Evolutionary conservation across 495 filamentous ascomycete species (phyloP), one percentile per base, ranked within the genome.

Genomic region (Tuber umbilicatum): DNA sequence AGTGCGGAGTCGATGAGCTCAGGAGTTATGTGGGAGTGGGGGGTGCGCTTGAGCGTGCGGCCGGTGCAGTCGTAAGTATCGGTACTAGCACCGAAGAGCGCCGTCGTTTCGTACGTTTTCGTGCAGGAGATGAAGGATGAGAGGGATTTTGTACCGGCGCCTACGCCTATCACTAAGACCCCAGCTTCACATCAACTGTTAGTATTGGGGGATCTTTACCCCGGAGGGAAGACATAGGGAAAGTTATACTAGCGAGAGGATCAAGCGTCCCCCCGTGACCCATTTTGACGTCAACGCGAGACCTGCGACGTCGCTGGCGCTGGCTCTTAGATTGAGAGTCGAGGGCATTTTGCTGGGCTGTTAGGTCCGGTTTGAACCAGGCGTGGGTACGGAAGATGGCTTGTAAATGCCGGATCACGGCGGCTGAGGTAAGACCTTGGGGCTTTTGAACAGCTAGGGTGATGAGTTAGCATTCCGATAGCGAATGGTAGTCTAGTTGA

Each of bases 221-320:
- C 31, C 40, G 42, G 14, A 35, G 69, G 38, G 19, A 43, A 16
- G n/a, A 23, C 17, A 1, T n/a, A 27, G 38, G n/a, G 23, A 35
- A 14, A 2, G 31, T 47, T 75, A 35, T 74, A 74, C 93, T 97
- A 21, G 95, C 95, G 77, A 97, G 88, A 4, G 95, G 95, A 80
- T 99, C 95, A 5, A 99, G 87, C 0, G 95, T 99, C 43, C 95
- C 95, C 45, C 96, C 95, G 85, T 99, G 95, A 31, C 95, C 95
- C 79, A 98, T 91, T 85, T 99, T 99, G 75, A 98, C 90, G 74
- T 92, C 87, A 12, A 91, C 75, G 55, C 55, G 27, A n/a, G 50
- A 2, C n/a, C 27, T 16, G 35, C 55, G 55, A 2, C 55, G 55
- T 35, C 55, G 55, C n/a, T 16, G 55, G 27, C 27, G 55, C 14